Base-by-base conservation (phyloP, 768 basidiomycete genomes). In the Calocybe cyanea region DNA sequence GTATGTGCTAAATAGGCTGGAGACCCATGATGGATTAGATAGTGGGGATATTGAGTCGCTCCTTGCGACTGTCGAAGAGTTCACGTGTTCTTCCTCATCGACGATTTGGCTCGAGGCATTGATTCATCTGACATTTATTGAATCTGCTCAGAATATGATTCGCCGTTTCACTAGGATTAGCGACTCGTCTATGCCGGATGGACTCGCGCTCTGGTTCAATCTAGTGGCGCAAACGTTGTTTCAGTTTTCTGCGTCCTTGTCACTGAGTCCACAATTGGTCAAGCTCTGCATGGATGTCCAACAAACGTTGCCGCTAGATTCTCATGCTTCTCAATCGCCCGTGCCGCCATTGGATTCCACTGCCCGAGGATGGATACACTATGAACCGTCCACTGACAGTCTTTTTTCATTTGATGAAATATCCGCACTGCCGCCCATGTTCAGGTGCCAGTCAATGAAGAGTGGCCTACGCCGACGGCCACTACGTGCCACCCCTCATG, bases 301-400 rank as follows among this genome's bases (percentile, higher is more conserved):
- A 24, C 30, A 25, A 30, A 14, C 5, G 11, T 6, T 28, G 25
- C 25, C 6, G 11, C 11, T 28, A 28, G 25, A 5, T 28, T 28
- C 25, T 20, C 9, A 31, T 14, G 18, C 40, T 35, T 14, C 34
- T 40, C n/a, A n/a, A 37, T 7, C 5, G 5, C 25, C 25, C 25
- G 11, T 28, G 6, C 25, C 25, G 25, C 6, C 25, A 5, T 28
- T 28, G 11, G 25, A 28, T 5, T 5, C 25, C 5, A 28, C 11
- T 5, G 25, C 5, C 5, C 25, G 46, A 1, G 32, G 5, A 6
- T 49, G 43, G 48, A 14, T 49, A 9, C 48, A 49, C 42, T 49
- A 45, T 20, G 33, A 49, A 9, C 13, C 42, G 11, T 5, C 18
- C 13, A 45, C 11, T 1, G 43, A 41, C 9, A 20, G 38, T 23